Conservation (phyloP, 2,329 filamentous ascomycete species). For the Pseudogymnoascus sp. region DNA sequence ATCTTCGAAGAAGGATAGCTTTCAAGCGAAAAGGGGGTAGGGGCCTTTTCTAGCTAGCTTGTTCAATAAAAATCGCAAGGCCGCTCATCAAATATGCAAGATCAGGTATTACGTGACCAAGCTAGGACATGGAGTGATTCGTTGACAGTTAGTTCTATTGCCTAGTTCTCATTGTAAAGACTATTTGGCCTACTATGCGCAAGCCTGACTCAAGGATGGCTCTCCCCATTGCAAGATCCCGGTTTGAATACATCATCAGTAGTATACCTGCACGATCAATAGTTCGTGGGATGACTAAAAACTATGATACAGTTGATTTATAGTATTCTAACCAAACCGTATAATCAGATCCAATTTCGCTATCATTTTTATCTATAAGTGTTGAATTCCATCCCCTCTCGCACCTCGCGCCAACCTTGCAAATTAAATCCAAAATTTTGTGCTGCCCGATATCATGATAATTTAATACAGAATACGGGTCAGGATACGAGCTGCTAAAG, state of each 20-base stretch:
- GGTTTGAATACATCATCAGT: background rate
- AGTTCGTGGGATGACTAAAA: background rate
- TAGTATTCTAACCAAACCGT: background rate
- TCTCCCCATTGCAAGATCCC: background rate
- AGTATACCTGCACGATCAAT: background rate
- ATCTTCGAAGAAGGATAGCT: background rate
- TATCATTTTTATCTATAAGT: constrained; percentile 3
- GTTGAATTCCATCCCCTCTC: constrained; percentile 7
- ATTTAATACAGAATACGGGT: constrained; percentile 32
- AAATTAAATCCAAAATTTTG: background rate
- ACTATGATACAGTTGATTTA: background rate
- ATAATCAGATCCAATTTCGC: constrained; percentile 2
- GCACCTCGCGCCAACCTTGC: constrained; percentile 5
- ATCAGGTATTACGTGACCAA: background rate
- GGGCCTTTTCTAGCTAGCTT: background rate
- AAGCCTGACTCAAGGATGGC: background rate
- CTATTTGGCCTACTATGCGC: background rate
- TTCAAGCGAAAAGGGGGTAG: background rate
- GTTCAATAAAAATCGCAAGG: background rate
- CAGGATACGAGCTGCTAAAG: constrained; percentile 29
- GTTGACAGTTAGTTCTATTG: background rate
- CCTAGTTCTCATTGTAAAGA: background rate
- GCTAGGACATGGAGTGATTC: background rate
- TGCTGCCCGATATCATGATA: background rate
- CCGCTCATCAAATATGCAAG: background rate